phyloP scores from a whole-genome alignment of 768 basidiomycete species.

The Pleurotus tuoliensis region DNA sequence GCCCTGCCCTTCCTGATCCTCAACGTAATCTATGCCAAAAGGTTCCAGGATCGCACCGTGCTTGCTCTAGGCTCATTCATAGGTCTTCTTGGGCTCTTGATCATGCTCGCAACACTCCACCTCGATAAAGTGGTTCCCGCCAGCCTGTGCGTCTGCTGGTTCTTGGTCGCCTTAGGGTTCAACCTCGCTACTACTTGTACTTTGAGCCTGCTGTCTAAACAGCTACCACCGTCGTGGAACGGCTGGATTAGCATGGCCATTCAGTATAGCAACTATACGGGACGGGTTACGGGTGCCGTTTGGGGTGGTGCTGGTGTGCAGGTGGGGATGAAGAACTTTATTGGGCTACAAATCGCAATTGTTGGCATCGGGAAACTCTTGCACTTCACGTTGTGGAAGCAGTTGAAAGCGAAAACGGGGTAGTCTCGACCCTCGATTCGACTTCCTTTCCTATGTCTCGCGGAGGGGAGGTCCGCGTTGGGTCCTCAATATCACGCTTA shows the following conservation, averaged over 20 bases:
- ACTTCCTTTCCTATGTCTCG: too few species aligned
- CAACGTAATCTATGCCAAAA: constrained; percentile 40
- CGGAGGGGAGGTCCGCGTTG: too few species aligned
- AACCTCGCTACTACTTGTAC: constrained; percentile 71
- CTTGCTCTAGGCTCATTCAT: constrained; percentile 34
- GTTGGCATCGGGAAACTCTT: constrained; percentile 56
- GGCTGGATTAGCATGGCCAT: constrained; percentile 51
- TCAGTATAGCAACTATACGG: constrained; percentile 66
- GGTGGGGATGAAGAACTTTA: constrained; percentile 59
- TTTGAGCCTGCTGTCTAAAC: constrained; percentile 63
- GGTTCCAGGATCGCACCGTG: constrained; percentile 43
- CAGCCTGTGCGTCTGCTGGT: constrained; percentile 64
- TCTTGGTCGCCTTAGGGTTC: constrained; percentile 66
- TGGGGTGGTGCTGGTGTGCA: constrained; percentile 62
- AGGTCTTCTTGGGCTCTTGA: constrained; percentile 9
- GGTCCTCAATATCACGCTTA: too few species aligned
- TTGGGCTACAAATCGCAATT: constrained; percentile 56
- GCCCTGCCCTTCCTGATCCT: constrained; percentile 48
- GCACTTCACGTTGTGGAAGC: constrained; percentile 54
- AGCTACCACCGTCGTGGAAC: constrained; percentile 62
- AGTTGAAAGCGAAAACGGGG: constrained; percentile 64
- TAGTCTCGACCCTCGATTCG: constrained; percentile 16
- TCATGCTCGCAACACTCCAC: constrained; percentile 12
- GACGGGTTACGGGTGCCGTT: constrained; percentile 62
- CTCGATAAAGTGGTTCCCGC: constrained; percentile 13